A percentile compares a stretch with the other conserved stretches of the same genome.
These are phyloP conservation scores for Picochlorum sp. DNA, from an alignment of 139 green algal genomes.

Conservation along the genomic window DNA sequence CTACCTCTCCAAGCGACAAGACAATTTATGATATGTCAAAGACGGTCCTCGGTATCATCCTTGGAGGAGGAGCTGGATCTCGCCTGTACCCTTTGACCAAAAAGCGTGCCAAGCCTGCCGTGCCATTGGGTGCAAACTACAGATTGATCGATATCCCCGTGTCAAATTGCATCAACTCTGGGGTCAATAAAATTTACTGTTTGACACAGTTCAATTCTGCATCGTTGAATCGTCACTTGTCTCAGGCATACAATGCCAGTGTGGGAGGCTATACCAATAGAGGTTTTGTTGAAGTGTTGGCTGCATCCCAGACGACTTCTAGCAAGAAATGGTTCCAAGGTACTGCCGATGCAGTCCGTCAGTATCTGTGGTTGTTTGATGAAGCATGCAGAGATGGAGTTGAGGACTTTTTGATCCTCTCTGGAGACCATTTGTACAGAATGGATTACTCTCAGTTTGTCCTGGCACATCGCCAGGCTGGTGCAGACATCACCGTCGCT, in stretches of 20 bases:
- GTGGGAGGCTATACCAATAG: constrained; percentile 71
- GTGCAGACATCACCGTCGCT: constrained; percentile 95
- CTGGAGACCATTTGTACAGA: constrained; percentile 98
- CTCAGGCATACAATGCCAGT: constrained; percentile 92
- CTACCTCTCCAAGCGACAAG: too few species aligned
- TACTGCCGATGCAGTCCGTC: constrained; percentile 95
- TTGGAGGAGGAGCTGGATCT: constrained; percentile 90
- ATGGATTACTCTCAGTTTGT: constrained; percentile 99
- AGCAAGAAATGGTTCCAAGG: constrained; percentile 97
- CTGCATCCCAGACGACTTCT: constrained; percentile 80
- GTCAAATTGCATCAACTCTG: constrained; percentile 98
- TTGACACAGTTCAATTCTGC: constrained; percentile 99
- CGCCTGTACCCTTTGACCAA: constrained; percentile 97
- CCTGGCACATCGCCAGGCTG: constrained; percentile 68
- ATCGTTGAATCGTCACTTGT: constrained; percentile 96
- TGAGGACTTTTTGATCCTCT: constrained; percentile 97
- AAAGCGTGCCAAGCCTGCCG: constrained; percentile 95
- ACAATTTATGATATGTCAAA: constrained; percentile 23
- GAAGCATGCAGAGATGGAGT: constrained; percentile 77
- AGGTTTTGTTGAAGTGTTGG: constrained; percentile 98
- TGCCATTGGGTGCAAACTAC: constrained; percentile 98
- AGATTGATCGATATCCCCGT: constrained; percentile 99
- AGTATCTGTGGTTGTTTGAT: constrained; percentile 99
- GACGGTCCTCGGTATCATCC: constrained; percentile 93
- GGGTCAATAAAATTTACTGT: constrained; percentile 99